Conservation (phyloP, 192 early-diverging fungal species). For the Linnemannia hyalina region DNA sequence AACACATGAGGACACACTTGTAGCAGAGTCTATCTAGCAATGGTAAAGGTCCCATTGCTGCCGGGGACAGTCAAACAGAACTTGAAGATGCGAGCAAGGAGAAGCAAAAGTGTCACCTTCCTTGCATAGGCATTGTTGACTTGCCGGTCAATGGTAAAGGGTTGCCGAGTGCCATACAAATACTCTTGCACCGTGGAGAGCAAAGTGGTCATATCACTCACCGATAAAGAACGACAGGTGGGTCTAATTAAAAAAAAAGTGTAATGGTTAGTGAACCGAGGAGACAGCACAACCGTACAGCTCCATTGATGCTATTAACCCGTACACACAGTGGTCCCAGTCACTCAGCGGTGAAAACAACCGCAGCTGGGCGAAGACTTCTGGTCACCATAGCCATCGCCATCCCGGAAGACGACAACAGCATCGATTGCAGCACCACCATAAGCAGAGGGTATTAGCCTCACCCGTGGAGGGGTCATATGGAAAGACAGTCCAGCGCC, state of each 20-base stretch:
- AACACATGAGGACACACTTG: constrained; percentile 25
- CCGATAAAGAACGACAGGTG: no score
- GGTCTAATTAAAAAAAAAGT: not conserved
- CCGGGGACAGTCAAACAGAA: constrained; percentile 19
- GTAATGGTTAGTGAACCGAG: constrained; percentile 20
- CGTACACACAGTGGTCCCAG: constrained; percentile 21
- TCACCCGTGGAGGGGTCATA: no score
- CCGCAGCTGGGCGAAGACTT: constrained; percentile 29
- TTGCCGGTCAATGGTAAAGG: no score
- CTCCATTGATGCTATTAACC: not conserved
- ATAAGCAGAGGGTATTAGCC: no score
- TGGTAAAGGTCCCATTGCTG: constrained; percentile 1
- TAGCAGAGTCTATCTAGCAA: constrained; percentile 10
- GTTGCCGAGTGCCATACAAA: not conserved
- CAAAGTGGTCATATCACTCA: constrained; percentile 20
- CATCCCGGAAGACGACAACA: not conserved
- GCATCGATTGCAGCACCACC: not conserved
- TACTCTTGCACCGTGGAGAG: not conserved
- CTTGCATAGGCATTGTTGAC: constrained; percentile 3
- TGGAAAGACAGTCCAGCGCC: no score
- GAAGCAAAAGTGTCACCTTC: constrained; percentile 9
- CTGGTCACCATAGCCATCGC: constrained; percentile 21
- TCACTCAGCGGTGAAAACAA: constrained; percentile 32
- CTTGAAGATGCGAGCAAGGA: constrained; percentile 25
- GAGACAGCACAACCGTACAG: constrained; percentile 24